These are phyloP conservation scores for Fusarium devonianum DNA, from an alignment of 2,329 filamentous ascomycete genomes.

Conservation along the genomic window DNA sequence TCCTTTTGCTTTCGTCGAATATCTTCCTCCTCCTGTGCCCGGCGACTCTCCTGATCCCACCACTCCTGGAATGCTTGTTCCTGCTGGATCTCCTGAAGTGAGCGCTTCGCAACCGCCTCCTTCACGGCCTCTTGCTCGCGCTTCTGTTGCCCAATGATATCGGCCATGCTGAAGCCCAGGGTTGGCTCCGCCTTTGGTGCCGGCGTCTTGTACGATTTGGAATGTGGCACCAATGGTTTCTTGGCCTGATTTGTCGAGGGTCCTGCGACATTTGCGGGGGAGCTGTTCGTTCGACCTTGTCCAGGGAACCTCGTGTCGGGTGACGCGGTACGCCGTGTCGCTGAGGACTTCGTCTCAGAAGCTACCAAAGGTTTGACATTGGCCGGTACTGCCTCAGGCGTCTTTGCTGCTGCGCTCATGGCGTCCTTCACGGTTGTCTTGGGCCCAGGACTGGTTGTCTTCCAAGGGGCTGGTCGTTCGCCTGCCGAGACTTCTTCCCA, in stretches of 20 bases:
- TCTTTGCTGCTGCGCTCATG: conserved; percentile 45
- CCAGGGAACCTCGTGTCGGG: conserved; percentile 70
- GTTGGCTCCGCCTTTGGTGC: conserved; percentile 68
- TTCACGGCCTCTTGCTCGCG: conserved; percentile 82
- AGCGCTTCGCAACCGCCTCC: conserved; percentile 86
- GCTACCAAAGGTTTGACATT: conserved; percentile 54
- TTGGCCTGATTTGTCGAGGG: conserved; percentile 43
- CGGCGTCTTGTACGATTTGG: conserved; percentile 65
- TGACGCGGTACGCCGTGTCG: conserved; percentile 60
- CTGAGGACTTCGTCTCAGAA: conserved; percentile 50
- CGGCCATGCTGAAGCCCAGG: conserved; percentile 77
- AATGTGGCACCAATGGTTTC: conserved; percentile 63
- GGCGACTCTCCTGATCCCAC: conserved; percentile 87
- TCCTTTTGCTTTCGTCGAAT: conserved; percentile 49
- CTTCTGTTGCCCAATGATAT: conserved; percentile 88
- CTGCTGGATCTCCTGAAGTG: conserved; percentile 91
- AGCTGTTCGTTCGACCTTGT: conserved; percentile 54
- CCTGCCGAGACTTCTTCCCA: conserved; percentile 54
- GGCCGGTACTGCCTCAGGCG: conserved; percentile 41
- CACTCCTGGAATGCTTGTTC: conserved; percentile 97
- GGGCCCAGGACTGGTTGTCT: conserved; percentile 58
- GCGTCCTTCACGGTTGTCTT: conserved; percentile 61
- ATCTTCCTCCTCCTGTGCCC: conserved; percentile 72
- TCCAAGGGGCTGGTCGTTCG: conserved; percentile 69
- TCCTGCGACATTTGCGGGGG: conserved; percentile 40